Evolutionary conservation across 2,329 filamentous ascomycete genomes (phyloP).

Genomic region (Aspergillus costaricaensis): DNA sequence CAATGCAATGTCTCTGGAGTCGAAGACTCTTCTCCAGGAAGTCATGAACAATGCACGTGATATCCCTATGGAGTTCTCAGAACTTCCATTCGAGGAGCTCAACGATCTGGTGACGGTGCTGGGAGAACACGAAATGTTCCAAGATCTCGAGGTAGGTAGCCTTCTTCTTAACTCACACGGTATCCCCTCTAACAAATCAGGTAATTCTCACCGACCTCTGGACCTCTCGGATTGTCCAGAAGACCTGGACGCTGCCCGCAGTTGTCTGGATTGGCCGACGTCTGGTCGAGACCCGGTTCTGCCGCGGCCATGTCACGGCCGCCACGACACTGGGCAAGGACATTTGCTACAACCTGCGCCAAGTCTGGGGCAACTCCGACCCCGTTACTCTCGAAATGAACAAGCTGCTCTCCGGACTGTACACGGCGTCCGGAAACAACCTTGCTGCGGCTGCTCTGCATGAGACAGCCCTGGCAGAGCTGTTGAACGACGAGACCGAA

Average conservation of each 20-base stretch:
- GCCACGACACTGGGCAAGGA: conserved; percentile 54
- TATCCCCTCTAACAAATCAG: conserved; percentile 11
- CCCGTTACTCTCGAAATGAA: conserved; percentile 53
- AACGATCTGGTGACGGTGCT: conserved; percentile 41
- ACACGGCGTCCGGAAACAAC: conserved; percentile 43
- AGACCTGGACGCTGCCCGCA: conserved; percentile 48
- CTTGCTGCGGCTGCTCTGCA: conserved; percentile 34
- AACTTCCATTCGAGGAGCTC: conserved; percentile 37
- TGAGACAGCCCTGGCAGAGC: conserved; percentile 33
- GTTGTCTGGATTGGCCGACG: conserved; percentile 56
- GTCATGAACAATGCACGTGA: conserved; percentile 34
- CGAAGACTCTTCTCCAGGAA: conserved; percentile 37
- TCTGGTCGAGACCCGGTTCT: conserved; percentile 56
- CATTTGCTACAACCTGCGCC: conserved; percentile 58
- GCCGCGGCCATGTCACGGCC: conserved; percentile 47
- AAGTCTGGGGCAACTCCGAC: conserved; percentile 54
- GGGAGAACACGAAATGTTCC: conserved; percentile 41
- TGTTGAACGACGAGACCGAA: conserved; percentile 30
- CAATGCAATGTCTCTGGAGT: conserved; percentile 35
- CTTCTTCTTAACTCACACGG: not conserved
- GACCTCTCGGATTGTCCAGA: conserved; percentile 50
- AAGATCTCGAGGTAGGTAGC: conserved; percentile 35
- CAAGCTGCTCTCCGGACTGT: conserved; percentile 53
- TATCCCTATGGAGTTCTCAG: conserved; percentile 36
- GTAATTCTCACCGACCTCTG: conserved; percentile 48